These are phyloP conservation scores for Cucurbita argyrosperma DNA, from an alignment of 306 rosid species.

Conservation along the genomic window DNA sequence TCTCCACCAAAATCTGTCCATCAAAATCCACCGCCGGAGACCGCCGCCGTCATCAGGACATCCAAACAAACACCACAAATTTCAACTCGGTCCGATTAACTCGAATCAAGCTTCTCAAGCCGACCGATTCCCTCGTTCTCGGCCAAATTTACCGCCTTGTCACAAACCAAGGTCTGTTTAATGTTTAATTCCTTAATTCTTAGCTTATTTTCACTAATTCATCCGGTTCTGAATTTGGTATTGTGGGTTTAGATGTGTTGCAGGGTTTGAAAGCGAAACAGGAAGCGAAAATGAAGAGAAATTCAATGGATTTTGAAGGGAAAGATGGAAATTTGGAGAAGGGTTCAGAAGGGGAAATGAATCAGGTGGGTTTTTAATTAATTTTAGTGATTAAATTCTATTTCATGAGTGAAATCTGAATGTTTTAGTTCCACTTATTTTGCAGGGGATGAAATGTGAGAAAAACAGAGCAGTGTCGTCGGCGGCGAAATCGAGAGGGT, in stretches of 20 bases:
- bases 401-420: not conserved
- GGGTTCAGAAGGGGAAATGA: not conserved
- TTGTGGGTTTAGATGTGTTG: constrained; percentile 4
- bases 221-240: not conserved
- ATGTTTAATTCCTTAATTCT: not conserved
- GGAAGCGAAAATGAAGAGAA: constrained; percentile 8
- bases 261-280: constrained; percentile 6
- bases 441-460: not conserved
- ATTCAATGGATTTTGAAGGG: not conserved
- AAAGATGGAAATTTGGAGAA: not conserved
- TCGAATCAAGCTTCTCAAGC: constrained; percentile 80
- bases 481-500: not conserved
- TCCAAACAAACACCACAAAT: not conserved
- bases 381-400: not conserved
- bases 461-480: not conserved
- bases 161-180: constrained; percentile 55
- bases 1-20: constrained; percentile 64
- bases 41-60: not conserved
- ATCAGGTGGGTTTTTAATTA: not conserved
- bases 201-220: not conserved
- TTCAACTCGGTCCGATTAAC: constrained; percentile 53
- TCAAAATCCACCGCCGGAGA: constrained; percentile 8
- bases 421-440: not conserved
- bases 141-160: constrained; percentile 93
- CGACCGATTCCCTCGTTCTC: constrained; percentile 74